phyloP scores from a whole-genome alignment of 495 filamentous ascomycete species.

The Lasiosphaeria hispida region DNA sequence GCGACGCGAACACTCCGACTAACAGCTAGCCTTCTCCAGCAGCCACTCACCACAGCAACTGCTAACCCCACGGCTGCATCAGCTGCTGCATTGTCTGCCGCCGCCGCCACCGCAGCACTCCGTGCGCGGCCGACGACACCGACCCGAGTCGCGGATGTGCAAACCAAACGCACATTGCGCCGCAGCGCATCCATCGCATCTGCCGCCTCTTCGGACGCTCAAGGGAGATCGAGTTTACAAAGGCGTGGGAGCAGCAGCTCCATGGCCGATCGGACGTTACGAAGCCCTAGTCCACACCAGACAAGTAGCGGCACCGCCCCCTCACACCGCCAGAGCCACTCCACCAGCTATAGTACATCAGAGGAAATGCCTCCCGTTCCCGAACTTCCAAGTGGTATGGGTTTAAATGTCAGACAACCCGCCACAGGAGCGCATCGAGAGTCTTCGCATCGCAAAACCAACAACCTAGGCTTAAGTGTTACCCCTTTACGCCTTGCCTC shows the following conservation, averaged over 20 bases:
- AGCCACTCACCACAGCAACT: conserved; percentile 60
- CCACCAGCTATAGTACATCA: conserved; percentile 14
- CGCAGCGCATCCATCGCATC: conserved; percentile 70
- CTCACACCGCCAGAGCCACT: conserved; percentile 26
- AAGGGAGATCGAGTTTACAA: conserved; percentile 49
- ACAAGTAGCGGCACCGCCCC: conserved; percentile 41
- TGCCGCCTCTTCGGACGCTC: conserved; percentile 43
- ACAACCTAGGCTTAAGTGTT: conserved; percentile 31
- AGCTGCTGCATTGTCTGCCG: conserved; percentile 76
- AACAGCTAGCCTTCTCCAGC: conserved; percentile 13
- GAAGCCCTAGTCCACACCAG: conserved; percentile 61
- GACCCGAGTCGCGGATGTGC: conserved; percentile 71
- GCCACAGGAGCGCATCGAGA: conserved; percentile 8
- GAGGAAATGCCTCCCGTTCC: conserved; percentile 71
- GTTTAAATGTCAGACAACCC: conserved; percentile 13
- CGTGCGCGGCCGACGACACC: conserved; percentile 73
- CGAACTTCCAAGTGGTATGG: conserved; percentile 57
- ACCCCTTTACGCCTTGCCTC: conserved; percentile 44
- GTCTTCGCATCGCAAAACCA: conserved; percentile 23
- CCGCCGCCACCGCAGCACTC: conserved; percentile 81
- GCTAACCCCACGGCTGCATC: conserved; percentile 69
- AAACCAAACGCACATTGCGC: conserved; percentile 80
- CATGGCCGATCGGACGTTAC: conserved; percentile 84
- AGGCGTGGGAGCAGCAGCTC: conserved; percentile 70
- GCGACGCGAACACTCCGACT: conserved; percentile 14